These are phyloP conservation scores for Coniosporium tulheliwenetii DNA, from an alignment of 2,329 filamentous ascomycete species.

Conservation along the genomic window DNA sequence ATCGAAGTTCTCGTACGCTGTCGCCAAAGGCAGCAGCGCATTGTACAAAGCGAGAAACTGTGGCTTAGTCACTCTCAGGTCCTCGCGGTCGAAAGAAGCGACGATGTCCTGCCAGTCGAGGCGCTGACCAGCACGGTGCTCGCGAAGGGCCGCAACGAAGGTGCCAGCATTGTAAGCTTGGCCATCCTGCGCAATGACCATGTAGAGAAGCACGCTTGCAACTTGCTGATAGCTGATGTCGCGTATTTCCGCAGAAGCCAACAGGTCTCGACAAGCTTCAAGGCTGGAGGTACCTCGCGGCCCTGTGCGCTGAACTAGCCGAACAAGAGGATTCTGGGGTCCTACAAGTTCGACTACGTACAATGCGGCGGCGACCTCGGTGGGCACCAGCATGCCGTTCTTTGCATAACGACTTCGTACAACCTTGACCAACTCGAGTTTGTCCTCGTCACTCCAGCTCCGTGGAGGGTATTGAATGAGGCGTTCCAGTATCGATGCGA, in stretches of 20 bases:
- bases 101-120: constrained; percentile 58
- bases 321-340: constrained; percentile 45
- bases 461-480: constrained; percentile 77
- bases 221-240: constrained; percentile 70
- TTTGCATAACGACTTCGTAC: constrained; percentile 53
- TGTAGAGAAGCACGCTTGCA: constrained; percentile 61
- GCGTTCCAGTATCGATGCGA: constrained; percentile 70
- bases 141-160: constrained; percentile 42
- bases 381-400: constrained; percentile 48
- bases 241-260: constrained; percentile 39
- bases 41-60: constrained; percentile 76
- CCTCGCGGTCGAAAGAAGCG: constrained; percentile 63
- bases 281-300: constrained; percentile 59
- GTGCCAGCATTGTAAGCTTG: constrained; percentile 52
- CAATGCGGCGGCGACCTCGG: constrained; percentile 53
- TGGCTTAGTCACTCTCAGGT: constrained; percentile 56
- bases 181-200: constrained; percentile 45
- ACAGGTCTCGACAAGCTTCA: constrained; percentile 48
- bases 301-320: constrained; percentile 58
- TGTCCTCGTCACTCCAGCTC: constrained; percentile 63
- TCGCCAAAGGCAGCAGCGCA: constrained; percentile 58
- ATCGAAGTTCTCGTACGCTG: constrained; percentile 50
- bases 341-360: constrained; percentile 52
- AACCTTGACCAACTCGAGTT: constrained; percentile 51
- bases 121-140: constrained; percentile 37